Evolutionary conservation across 768 basidiomycete species (phyloP).

Genomic region (Rickenella mellea): DNA sequence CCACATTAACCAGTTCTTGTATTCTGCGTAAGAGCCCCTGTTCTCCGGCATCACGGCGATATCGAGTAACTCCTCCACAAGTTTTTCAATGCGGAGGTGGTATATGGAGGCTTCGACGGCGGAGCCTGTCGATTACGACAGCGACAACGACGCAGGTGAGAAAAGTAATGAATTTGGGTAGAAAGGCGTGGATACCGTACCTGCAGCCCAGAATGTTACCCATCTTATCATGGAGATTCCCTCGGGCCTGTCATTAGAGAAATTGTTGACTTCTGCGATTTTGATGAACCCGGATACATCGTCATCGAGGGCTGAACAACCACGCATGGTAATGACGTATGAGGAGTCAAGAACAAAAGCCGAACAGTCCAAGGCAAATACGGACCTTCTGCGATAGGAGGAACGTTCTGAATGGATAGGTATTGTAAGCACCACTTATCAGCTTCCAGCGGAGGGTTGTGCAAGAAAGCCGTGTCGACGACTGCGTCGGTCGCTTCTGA

Average conservation of each 20-base stretch:
- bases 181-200: no score
- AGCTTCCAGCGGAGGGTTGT: no score
- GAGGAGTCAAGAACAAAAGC: neutral
- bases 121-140: no score
- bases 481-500: neutral
- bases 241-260: conserved; percentile 17
- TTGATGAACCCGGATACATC: conserved; percentile 24
- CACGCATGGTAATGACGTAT: no score
- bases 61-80: no score
- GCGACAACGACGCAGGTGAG: no score
- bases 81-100: no score
- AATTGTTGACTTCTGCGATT: conserved; percentile 22
- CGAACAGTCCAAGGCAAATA: neutral
- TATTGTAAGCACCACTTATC: conserved; percentile 19
- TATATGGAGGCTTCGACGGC: no score
- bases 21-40: no score
- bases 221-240: no score
- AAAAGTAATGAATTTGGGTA: neutral
- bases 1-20: no score
- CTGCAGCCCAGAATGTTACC: conserved; percentile 23
- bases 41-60: no score
- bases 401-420: conserved; percentile 13
- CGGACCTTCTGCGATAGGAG: conserved; percentile 17
- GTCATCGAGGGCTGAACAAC: conserved; percentile 25
- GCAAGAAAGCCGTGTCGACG: neutral